A percentile compares a stretch with the other conserved stretches of the same genome.
These are phyloP conservation scores for Fusarium sp. DNA, from an alignment of 2,329 filamentous ascomycete species.

Conservation along the genomic window DNA sequence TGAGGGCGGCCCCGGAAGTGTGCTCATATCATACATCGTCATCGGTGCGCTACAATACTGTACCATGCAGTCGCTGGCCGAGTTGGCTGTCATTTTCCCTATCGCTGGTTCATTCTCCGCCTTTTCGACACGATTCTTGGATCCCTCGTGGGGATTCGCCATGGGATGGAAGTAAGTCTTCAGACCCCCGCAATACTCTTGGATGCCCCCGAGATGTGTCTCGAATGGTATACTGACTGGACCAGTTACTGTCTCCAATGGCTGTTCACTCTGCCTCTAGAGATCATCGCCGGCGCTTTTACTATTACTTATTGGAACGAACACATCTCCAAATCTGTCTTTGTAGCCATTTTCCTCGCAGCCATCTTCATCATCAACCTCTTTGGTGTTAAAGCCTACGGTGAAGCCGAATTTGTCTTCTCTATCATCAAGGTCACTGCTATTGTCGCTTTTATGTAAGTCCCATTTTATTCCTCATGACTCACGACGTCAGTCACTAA, in stretches of 20 bases:
- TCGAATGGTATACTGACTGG: background rate
- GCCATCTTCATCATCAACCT: slow-evolving; percentile 85
- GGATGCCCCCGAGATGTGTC: background rate
- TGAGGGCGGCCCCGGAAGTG: slow-evolving; percentile 79
- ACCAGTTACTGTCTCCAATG: slow-evolving; percentile 85
- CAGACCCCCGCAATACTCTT: background rate
- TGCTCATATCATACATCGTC: slow-evolving; percentile 80
- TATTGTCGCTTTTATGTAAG: slow-evolving; percentile 88
- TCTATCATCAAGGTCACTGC: slow-evolving; percentile 88
- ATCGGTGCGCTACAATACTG: slow-evolving; percentile 91
- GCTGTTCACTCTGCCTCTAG: slow-evolving; percentile 84
- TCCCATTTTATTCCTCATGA: slow-evolving; percentile 43
- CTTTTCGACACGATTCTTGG: slow-evolving; percentile 93
- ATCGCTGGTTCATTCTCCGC: slow-evolving; percentile 93
- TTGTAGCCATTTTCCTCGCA: slow-evolving; percentile 84
- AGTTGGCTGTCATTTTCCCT: slow-evolving; percentile 90
- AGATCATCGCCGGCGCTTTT: slow-evolving; percentile 87
- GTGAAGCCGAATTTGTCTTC: slow-evolving; percentile 90
- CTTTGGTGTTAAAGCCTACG: slow-evolving; percentile 90
- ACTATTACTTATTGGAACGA: slow-evolving; percentile 85
- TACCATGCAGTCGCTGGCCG: slow-evolving; percentile 90
- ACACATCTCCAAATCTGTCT: slow-evolving; percentile 75
- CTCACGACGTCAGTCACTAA: background rate
- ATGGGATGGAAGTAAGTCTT: slow-evolving; percentile 89
- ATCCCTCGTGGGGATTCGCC: slow-evolving; percentile 93